Base-by-base conservation (phyloP, 1,139 yeast genomes). In the Candida mesenterica region DNA sequence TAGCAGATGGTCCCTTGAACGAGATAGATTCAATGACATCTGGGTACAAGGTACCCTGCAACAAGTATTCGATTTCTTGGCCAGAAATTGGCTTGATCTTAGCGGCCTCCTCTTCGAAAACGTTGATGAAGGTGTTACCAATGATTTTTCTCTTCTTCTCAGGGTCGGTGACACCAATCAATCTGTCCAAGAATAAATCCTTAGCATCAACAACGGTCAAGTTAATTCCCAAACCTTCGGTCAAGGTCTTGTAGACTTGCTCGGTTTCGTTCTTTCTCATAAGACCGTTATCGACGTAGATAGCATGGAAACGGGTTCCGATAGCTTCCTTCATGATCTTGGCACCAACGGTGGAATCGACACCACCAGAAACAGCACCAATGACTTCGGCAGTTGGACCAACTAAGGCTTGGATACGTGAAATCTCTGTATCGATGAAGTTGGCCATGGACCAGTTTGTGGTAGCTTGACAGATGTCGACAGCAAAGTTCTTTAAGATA, bases 281-380 rank as follows among this genome's bases (percentile, higher is more conserved):
- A 55, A 92, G 92, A 65, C 99, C 99, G 61, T 92, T 92, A 68
- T 92, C 98, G 45, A 92, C 99, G 59, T 89, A 78, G 53, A 92
- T 89, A 44, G 98, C 99, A 56, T 92, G 99, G 85, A 92, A 92
- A 64, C 98, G 81, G 57, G 87, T 94, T 59, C 99, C 99, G 63
- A 92, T 92, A 47, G 98, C 98, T 68, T 87, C 96, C 48, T 89
- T 84, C 95, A 92, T 85, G 61, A 92, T 77, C 73, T 92, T 92
- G 48, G 99, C 97, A 48, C 97, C 99, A 44, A 94, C 98, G 32
- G 99, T 92, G 38, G 98, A 92, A 67, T 92, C 99, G 46, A 94
- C 98, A 72, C 99, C 98, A 57, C 99, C 99, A 42, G 97, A 87
- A 52, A 92, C 98, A 38, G 99, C 99, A 68, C 99, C 99, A 59